Conservation (phyloP, 78 protist genomes). For the Pigoraptor vietnamica region DNA sequence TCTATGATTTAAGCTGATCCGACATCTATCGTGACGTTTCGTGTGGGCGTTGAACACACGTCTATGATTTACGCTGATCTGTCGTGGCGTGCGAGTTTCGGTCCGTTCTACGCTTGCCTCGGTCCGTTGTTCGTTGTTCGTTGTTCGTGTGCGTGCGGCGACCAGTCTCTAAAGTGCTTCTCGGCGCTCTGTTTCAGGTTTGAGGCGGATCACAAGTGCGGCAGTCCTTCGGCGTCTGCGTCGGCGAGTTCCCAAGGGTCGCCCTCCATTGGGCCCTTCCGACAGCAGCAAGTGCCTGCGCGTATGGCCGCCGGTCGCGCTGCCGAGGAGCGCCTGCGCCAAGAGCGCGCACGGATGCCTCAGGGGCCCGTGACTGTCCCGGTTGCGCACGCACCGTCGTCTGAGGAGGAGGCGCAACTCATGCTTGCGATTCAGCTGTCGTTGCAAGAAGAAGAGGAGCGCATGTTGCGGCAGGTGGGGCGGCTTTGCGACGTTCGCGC, state of each 20-base stretch:
- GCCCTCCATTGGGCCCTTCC: background rate
- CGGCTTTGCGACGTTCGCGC: background rate
- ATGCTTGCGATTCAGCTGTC: background rate
- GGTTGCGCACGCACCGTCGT: too few species aligned
- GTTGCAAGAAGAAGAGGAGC: background rate
- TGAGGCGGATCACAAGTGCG: background rate
- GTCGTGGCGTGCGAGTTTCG: too few species aligned
- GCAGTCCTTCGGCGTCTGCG: background rate
- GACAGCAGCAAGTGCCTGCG: background rate
- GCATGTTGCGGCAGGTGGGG: background rate
- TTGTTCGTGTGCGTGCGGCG: too few species aligned
- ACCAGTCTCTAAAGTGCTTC: too few species aligned
- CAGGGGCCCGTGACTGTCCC: background rate
- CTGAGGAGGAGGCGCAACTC: background rate
- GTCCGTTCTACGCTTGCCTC: too few species aligned
- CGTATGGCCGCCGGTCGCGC: background rate
- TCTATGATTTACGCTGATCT: too few species aligned
- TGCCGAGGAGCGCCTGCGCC: background rate
- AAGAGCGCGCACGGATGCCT: background rate
- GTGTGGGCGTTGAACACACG: too few species aligned
- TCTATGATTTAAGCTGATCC: too few species aligned
- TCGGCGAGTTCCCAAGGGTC: too few species aligned
- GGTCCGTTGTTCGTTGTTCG: too few species aligned
- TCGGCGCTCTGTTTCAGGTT: too few species aligned
- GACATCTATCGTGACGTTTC: too few species aligned